Evolutionary conservation across 2,329 filamentous ascomycete genomes (phyloP).

Genomic region (Dactylonectria macrodidyma): DNA sequence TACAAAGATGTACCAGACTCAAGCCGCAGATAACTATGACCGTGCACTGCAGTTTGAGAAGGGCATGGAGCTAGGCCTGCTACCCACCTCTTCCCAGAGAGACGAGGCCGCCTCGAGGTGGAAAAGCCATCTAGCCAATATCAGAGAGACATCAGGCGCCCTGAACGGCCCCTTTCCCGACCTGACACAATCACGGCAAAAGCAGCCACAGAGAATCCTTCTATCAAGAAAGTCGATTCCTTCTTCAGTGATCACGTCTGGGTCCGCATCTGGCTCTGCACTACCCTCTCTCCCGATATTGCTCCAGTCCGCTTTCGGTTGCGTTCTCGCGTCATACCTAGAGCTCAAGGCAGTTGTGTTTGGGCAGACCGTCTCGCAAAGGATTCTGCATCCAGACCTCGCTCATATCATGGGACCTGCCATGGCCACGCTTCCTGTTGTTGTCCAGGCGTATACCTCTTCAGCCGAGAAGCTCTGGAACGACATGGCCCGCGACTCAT

Average conservation of each 20-base stretch:
- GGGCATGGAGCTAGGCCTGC: slow-evolving; percentile 41
- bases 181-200: slow-evolving; percentile 43
- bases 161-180: slow-evolving; percentile 44
- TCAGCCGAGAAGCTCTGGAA: no score
- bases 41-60: slow-evolving; percentile 25
- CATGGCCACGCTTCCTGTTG: slow-evolving; percentile 46
- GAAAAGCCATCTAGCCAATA: slow-evolving; percentile 30
- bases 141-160: slow-evolving; percentile 32
- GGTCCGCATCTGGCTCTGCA: not conserved
- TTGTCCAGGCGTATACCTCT: no score
- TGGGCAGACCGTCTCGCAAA: slow-evolving; percentile 43
- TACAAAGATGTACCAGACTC: slow-evolving; percentile 26
- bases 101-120: slow-evolving; percentile 37
- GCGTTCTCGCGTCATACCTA: slow-evolving; percentile 38
- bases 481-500: no score
- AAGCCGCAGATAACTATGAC: not conserved
- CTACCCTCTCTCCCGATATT: slow-evolving; percentile 22
- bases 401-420: slow-evolving; percentile 42
- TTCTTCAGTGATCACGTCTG: not conserved
- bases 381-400: slow-evolving; percentile 43
- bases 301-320: slow-evolving; percentile 44
- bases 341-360: slow-evolving; percentile 43
- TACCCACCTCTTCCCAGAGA: slow-evolving; percentile 38
- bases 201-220: slow-evolving; percentile 29
- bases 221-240: slow-evolving; percentile 4